These are phyloP conservation scores for Pholiota molesta DNA, from an alignment of 768 basidiomycete genomes.

Conservation along the genomic window DNA sequence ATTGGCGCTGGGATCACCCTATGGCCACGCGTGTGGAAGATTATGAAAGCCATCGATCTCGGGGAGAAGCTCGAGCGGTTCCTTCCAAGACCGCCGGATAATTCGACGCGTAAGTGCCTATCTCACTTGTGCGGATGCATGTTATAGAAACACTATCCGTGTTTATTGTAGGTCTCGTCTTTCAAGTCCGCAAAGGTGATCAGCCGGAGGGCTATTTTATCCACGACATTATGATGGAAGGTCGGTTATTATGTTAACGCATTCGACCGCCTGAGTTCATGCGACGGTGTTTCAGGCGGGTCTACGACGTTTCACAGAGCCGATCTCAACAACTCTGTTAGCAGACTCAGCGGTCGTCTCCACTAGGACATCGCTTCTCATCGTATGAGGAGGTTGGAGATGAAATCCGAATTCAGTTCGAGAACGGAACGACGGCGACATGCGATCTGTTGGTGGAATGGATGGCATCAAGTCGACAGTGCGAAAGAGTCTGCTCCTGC, in stretches of 20 bases:
- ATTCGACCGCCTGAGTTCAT: background rate
- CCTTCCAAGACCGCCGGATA: slow-evolving; percentile 19
- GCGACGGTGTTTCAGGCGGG: slow-evolving; percentile 25
- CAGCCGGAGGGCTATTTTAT: slow-evolving; percentile 32
- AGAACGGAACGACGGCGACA: slow-evolving; percentile 34
- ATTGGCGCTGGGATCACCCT: slow-evolving; percentile 48
- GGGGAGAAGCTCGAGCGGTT: slow-evolving; percentile 23
- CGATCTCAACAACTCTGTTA: slow-evolving; percentile 35
- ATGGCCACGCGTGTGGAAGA: slow-evolving; percentile 41
- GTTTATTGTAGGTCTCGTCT: slow-evolving; percentile 17
- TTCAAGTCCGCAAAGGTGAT: slow-evolving; percentile 36
- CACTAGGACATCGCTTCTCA: slow-evolving; percentile 39
- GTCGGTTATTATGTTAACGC: background rate
- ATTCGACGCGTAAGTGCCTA: slow-evolving; percentile 14
- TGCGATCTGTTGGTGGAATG: slow-evolving; percentile 44
- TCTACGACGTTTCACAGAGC: slow-evolving; percentile 37
- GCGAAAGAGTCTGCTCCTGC: slow-evolving; percentile 17
- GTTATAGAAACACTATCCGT: no score
- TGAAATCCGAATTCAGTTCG: slow-evolving; percentile 36
- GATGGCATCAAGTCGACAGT: slow-evolving; percentile 46
- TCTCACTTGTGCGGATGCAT: no score
- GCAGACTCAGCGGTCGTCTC: slow-evolving; percentile 31
- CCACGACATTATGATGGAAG: slow-evolving; percentile 25
- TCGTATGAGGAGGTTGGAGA: slow-evolving; percentile 29
- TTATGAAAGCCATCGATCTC: slow-evolving; percentile 41